These are phyloP conservation scores for Cryptosporidium xiaoi DNA, from an alignment of 169 alveolate genomes.

Conservation along the genomic window DNA sequence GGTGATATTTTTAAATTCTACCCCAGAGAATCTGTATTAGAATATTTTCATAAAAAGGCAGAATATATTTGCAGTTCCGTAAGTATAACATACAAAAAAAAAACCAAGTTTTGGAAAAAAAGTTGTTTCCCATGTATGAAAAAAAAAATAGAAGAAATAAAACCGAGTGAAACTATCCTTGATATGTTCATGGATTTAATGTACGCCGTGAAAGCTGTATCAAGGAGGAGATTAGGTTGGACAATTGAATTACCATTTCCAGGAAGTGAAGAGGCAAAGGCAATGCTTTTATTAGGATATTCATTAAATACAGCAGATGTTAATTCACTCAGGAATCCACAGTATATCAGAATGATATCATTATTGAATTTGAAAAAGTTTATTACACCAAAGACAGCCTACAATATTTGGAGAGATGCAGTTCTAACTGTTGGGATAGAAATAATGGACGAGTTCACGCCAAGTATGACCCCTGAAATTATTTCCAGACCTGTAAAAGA, in stretches of 20 bases:
- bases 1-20: slow-evolving; percentile 5
- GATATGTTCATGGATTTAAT: slow-evolving; percentile 52
- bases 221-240: slow-evolving; percentile 66
- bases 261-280: slow-evolving; percentile 66
- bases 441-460: slow-evolving; percentile 17
- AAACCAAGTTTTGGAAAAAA: background rate
- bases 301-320: slow-evolving; percentile 70
- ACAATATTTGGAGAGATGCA: slow-evolving; percentile 64
- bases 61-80: slow-evolving; percentile 36
- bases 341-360: slow-evolving; percentile 56
- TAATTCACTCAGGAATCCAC: slow-evolving; percentile 45
- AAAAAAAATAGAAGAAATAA: slow-evolving; percentile 43
- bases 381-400: slow-evolving; percentile 61
- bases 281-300: slow-evolving; percentile 61
- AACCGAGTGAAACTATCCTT: slow-evolving; percentile 32
- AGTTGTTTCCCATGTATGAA: slow-evolving; percentile 21
- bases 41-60: slow-evolving; percentile 26
- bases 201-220: slow-evolving; percentile 29
- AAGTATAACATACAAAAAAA: slow-evolving; percentile 4
- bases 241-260: slow-evolving; percentile 55
- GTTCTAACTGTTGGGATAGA: slow-evolving; percentile 58
- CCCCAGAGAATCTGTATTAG: slow-evolving; percentile 21
- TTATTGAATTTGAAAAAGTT: slow-evolving; percentile 23
- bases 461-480: slow-evolving; percentile 15
- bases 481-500: slow-evolving; percentile 56